Base-by-base conservation (phyloP, 2,329 filamentous ascomycete genomes). In the Lojkania enalia region DNA sequence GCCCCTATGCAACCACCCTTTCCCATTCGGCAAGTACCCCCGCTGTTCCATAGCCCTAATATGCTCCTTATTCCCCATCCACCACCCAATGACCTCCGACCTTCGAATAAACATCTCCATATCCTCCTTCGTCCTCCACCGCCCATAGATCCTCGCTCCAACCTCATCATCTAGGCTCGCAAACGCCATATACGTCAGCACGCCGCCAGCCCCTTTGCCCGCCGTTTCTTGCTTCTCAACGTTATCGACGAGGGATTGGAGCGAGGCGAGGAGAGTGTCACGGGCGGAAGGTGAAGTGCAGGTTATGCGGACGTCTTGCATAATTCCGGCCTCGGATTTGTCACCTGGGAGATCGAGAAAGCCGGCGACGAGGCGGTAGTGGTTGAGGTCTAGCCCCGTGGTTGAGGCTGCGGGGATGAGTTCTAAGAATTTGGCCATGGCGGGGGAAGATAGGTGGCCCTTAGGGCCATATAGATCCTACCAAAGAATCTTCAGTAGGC, bases 351-450 rank as follows among this genome's bases (percentile, higher is more conserved):
- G 46, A 43, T 70, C 66, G 21, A 69, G 54, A 33, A 66, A 67
- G 14, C 68, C 67, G 31, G 52, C 49, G 7, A 60, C 36, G 39
- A 42, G 45, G 16, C 43, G 31, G 38, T 69, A 71, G 54, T 70
- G 63, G 15, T 54, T 56, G 16, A 71, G 53, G 46, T 71, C 67
- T 14, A 70, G 61, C 32, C 61, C 58, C 6, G 64, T 66, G 7
- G 65, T 59, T 55, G 67, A 63, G 20, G 52, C 48, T 5, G 58
- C 42, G 3, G 60, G 55, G 27, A 63, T 64, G 9, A 31, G 29
- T 1, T 42, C 21, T 6, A 70, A 55, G 48, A 71, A 69, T 5
- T 43, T 44, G 16, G 42, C 33, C 66, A 70, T 70, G 6, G 63
- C 50, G 2, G 52, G 41, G 19, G 60, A 66, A 38, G 49, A 53